Conservation (phyloP, 2,329 filamentous ascomycete genomes). For the Tolypocladium amazonense region DNA sequence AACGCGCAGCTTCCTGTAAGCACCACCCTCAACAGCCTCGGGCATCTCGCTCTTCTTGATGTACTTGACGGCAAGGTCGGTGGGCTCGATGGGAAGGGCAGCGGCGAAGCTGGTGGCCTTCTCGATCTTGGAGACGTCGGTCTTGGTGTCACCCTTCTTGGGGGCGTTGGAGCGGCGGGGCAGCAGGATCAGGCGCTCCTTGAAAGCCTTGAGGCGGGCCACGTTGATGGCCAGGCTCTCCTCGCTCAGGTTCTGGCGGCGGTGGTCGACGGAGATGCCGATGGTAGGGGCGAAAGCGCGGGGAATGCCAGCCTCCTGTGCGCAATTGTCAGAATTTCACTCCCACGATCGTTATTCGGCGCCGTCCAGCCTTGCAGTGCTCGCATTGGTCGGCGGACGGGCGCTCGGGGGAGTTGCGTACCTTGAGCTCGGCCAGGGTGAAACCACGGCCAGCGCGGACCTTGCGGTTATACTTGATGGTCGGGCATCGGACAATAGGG, state of each 20-base stretch:
- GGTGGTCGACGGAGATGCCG: conserved; percentile 92
- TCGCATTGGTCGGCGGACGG: background rate
- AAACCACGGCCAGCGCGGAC: conserved; percentile 95
- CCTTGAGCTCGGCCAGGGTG: conserved; percentile 96
- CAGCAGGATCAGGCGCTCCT: conserved; percentile 92
- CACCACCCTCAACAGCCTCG: conserved; percentile 66
- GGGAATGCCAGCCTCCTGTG: conserved; percentile 85
- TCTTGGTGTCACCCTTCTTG: conserved; percentile 88
- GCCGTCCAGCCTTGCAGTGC: background rate
- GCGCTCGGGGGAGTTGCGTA: conserved; percentile 31
- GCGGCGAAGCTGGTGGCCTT: conserved; percentile 36
- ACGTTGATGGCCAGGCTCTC: conserved; percentile 93
- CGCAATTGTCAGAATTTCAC: conserved; percentile 21
- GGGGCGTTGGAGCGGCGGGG: conserved; percentile 87
- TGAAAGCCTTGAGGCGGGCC: conserved; percentile 95
- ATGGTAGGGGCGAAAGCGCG: conserved; percentile 90
- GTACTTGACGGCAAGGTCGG: conserved; percentile 54
- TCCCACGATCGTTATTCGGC: background rate
- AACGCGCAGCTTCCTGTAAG: conserved; percentile 76
- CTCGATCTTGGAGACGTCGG: conserved; percentile 61
- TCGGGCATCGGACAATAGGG: conserved; percentile 94
- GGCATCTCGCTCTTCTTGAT: conserved; percentile 76
- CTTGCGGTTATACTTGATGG: conserved; percentile 98
- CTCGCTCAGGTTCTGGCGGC: conserved; percentile 94
- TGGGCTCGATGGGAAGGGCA: conserved; percentile 63